phyloP scores from a whole-genome alignment of 805 yeast species.

The Metschnikowia orientalis region DNA sequence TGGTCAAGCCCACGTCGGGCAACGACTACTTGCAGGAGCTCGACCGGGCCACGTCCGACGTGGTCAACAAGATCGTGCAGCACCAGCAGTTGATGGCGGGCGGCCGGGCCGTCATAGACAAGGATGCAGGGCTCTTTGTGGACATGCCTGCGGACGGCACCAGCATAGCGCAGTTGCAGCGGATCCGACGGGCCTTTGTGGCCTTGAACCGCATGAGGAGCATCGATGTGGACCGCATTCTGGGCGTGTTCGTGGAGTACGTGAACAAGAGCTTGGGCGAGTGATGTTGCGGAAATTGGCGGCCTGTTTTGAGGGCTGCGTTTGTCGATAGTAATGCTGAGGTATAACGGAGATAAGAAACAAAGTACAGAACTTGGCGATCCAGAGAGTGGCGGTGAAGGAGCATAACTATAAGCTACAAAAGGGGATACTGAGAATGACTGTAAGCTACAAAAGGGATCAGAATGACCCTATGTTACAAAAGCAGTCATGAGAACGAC shows the following conservation, averaged over 20 bases:
- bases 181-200: constrained; percentile 81
- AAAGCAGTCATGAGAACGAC: too few species aligned
- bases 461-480: too few species aligned
- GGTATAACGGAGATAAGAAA: too few species aligned
- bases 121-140: constrained; percentile 43
- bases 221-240: constrained; percentile 64
- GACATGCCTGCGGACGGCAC: constrained; percentile 60
- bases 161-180: constrained; percentile 72
- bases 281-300: constrained; percentile 1
- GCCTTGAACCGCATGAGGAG: constrained; percentile 74
- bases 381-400: too few species aligned
- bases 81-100: constrained; percentile 55
- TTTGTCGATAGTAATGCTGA: too few species aligned
- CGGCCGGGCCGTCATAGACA: constrained; percentile 45
- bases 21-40: constrained; percentile 73
- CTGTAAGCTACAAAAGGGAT: too few species aligned
- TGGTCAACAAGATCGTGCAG: constrained; percentile 58
- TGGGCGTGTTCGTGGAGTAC: constrained; percentile 72
- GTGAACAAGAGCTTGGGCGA: constrained; percentile 55
- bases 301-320: neutral
- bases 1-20: constrained; percentile 73
- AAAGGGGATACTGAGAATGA: too few species aligned
- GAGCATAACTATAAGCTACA: too few species aligned
- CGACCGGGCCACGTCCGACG: constrained; percentile 64
- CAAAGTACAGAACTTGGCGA: too few species aligned